These are phyloP conservation scores for Poronia punctata DNA, from an alignment of 495 filamentous ascomycete species.

Conservation along the genomic window DNA sequence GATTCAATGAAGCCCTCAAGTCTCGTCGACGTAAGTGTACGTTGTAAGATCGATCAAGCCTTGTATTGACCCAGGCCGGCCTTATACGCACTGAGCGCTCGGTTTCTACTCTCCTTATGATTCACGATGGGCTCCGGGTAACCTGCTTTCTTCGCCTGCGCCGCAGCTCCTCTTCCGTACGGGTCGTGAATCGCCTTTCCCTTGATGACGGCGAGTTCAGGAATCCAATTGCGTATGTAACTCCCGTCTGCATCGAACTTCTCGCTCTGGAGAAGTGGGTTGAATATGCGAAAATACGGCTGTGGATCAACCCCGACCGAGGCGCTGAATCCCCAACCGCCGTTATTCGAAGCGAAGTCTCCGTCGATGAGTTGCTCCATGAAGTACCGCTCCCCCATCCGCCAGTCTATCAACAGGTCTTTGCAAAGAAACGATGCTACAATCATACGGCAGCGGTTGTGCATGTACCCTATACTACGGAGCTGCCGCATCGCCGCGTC, in stretches of 20 bases:
- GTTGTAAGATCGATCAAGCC: constrained; percentile 3
- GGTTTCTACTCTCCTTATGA: constrained; percentile 59
- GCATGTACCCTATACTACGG: constrained; percentile 67
- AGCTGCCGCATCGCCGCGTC: constrained; percentile 92
- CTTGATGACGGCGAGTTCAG: constrained; percentile 54
- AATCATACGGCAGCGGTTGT: constrained; percentile 86
- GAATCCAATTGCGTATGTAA: constrained; percentile 68
- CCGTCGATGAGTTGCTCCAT: constrained; percentile 86
- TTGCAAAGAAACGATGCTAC: constrained; percentile 83
- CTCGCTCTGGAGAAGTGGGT: constrained; percentile 78
- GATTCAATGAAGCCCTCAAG: too few species aligned
- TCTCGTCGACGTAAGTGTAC: background rate
- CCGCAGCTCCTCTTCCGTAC: constrained; percentile 56
- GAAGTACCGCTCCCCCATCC: constrained; percentile 81
- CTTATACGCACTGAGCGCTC: constrained; percentile 69
- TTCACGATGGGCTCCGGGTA: constrained; percentile 73
- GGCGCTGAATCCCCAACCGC: constrained; percentile 82
- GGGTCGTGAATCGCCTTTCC: constrained; percentile 72
- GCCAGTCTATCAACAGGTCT: constrained; percentile 84
- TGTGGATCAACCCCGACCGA: constrained; percentile 84
- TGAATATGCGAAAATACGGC: constrained; percentile 90
- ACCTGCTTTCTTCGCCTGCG: constrained; percentile 52
- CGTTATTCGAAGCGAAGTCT: constrained; percentile 88
- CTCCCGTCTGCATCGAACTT: constrained; percentile 65
- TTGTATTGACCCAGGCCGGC: constrained; percentile 41